Percentiles rank a stretch among this genome's conserved stretches.
phyloP scores from a whole-genome alignment of 2,329 filamentous ascomycete species.

The Cytospora leucostoma region DNA sequence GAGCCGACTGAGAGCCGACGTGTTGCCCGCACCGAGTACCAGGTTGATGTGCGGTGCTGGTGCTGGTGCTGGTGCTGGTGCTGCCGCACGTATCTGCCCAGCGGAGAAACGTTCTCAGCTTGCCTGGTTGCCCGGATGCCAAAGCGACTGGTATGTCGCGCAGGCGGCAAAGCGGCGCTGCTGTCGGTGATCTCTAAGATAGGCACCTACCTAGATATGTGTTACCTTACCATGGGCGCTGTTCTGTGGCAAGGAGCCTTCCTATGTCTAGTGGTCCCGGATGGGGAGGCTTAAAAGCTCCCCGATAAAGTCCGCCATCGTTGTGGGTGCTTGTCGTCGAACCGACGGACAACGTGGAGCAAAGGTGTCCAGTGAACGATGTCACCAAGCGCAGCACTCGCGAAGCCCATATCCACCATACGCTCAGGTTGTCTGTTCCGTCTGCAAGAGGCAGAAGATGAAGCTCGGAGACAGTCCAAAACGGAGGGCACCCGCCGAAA shows the following conservation, averaged over 20 bases:
- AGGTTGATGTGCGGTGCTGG: slow-evolving; percentile 2
- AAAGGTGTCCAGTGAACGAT: not conserved
- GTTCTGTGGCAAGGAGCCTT: not conserved
- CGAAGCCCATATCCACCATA: not conserved
- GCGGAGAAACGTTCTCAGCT: slow-evolving; percentile 8
- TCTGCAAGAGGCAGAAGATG: not conserved
- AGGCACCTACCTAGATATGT: slow-evolving; percentile 15
- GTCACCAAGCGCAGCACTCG: not conserved
- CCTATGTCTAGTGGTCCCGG: not conserved
- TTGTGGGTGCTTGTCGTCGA: not conserved
- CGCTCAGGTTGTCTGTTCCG: not conserved
- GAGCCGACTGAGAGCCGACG: not conserved
- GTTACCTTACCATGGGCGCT: not conserved
- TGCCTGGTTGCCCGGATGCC: slow-evolving; percentile 3
- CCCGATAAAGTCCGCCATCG: not conserved
- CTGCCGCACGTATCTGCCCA: slow-evolving; percentile 1
- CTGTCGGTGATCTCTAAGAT: not conserved
- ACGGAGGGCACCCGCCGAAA: not conserved
- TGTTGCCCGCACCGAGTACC: slow-evolving; percentile 14
- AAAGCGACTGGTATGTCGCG: not conserved
- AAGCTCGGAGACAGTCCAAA: not conserved
- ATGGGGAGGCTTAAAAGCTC: not conserved
- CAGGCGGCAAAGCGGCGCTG: not conserved
- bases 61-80: slow-evolving; percentile 13
- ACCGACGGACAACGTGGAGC: not conserved